These are phyloP conservation scores for Petunia secreta DNA, from an alignment of 257 asterid species.

Conservation along the genomic window DNA sequence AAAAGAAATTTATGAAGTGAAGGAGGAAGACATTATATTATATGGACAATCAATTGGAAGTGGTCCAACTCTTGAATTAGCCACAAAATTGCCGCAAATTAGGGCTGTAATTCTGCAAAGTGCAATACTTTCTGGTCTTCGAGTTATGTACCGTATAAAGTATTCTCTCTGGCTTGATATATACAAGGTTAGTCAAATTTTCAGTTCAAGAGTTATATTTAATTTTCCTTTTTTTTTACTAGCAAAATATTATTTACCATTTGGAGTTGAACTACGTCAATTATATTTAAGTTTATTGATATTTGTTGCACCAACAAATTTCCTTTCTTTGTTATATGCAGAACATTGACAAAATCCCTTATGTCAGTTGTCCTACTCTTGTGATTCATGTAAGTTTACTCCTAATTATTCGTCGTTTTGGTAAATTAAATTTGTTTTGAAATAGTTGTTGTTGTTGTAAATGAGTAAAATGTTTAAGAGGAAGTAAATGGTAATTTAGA, in stretches of 20 bases:
- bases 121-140: constrained; percentile 30
- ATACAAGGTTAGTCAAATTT: constrained; percentile 20
- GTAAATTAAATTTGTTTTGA: neutral
- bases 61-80: constrained; percentile 33
- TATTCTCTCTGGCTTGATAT: constrained; percentile 27
- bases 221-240: neutral
- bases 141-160: constrained; percentile 32
- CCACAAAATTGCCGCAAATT: constrained; percentile 20
- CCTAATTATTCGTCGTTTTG: constrained; percentile 10
- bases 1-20: constrained; percentile 27
- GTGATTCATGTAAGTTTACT: constrained; percentile 35
- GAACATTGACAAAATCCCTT: constrained; percentile 31
- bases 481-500: neutral
- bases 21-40: constrained; percentile 28
- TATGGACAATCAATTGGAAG: constrained; percentile 35
- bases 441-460: neutral
- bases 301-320: neutral
- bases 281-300: neutral
- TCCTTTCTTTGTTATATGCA: neutral
- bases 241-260: no score
- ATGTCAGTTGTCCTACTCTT: constrained; percentile 26
- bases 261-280: no score
- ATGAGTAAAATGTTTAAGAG: neutral
- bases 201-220: neutral
- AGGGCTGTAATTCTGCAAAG: constrained; percentile 32